Percentiles rank a stretch among this genome's conserved stretches.
Conservation (phyloP, 805 yeast species). For the Vanderwaltozyma verrucispora region DNA sequence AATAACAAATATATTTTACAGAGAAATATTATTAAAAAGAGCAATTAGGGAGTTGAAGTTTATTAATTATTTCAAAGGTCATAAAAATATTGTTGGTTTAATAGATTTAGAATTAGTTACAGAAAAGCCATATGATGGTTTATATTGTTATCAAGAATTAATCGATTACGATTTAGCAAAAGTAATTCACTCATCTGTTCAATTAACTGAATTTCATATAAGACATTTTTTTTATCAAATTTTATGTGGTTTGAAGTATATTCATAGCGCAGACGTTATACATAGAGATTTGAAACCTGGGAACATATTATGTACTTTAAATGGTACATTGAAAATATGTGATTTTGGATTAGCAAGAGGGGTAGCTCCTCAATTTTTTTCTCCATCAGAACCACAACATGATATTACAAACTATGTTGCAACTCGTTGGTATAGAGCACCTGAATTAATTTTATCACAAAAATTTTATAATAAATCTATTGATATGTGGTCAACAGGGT, state of each 20-base stretch:
- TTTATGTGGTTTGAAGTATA: conserved; percentile 75
- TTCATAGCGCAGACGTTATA: conserved; percentile 85
- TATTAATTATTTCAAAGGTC: conserved; percentile 78
- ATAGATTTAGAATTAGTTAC: conserved; percentile 65
- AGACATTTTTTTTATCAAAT: conserved; percentile 71
- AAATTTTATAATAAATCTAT: conserved; percentile 54
- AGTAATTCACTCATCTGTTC: conserved; percentile 68
- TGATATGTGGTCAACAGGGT: conserved; percentile 92
- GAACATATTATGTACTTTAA: conserved; percentile 63
- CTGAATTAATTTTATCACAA: conserved; percentile 65
- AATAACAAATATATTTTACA: conserved; percentile 57
- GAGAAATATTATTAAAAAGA: conserved; percentile 58
- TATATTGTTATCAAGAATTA: conserved; percentile 81
- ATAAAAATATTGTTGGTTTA: conserved; percentile 65
- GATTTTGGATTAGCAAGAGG: conserved; percentile 93
- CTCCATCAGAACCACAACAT: conserved; percentile 7
- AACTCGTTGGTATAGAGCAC: conserved; percentile 93
- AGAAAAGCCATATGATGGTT: conserved; percentile 64
- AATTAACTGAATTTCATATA: conserved; percentile 76
- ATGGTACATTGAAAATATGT: conserved; percentile 74
- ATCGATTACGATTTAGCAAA: conserved; percentile 72
- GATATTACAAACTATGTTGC: conserved; percentile 81
- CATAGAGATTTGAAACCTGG: conserved; percentile 93
- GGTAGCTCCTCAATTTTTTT: conserved; percentile 30
- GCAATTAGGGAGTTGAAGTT: conserved; percentile 77